A percentile compares a stretch with the other conserved stretches of the same genome.
These are phyloP conservation scores for Cyclotella cryptica DNA, from an alignment of 108 stramenopile genomes.

Conservation along the genomic window DNA sequence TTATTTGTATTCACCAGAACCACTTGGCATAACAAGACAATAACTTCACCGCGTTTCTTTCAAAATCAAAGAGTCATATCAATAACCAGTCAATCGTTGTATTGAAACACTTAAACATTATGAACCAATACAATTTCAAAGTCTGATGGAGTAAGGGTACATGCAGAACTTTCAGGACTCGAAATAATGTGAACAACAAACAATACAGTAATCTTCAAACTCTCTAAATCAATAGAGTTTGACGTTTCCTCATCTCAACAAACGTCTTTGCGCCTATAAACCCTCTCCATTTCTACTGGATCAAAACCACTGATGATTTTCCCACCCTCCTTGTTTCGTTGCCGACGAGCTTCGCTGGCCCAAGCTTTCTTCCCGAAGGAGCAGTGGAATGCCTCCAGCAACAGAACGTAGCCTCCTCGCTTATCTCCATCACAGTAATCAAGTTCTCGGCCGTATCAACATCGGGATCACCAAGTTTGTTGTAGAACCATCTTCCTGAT, in stretches of 20 bases:
- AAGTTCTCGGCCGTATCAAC: constrained; percentile 10
- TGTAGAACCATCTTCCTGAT: constrained; percentile 13
- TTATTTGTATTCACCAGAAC: too few relatives aligned
- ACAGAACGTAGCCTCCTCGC: constrained; percentile 2
- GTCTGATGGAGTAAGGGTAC: too few relatives aligned
- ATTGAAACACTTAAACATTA: too few relatives aligned
- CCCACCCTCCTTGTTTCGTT: not conserved
- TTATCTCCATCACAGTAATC: constrained; percentile 15
- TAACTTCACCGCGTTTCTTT: too few relatives aligned
- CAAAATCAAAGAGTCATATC: too few relatives aligned
- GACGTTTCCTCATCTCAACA: not conserved
- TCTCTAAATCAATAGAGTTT: not conserved
- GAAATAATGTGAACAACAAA: too few relatives aligned
- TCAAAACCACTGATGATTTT: not conserved
- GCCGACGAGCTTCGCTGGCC: too few relatives aligned
- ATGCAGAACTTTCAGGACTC: too few relatives aligned
- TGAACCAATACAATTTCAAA: too few relatives aligned
- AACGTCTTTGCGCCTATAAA: not conserved
- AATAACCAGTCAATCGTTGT: too few relatives aligned
- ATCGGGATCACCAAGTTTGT: constrained; percentile 13
- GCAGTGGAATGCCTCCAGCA: not conserved
- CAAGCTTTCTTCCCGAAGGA: not conserved
- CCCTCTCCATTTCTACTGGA: not conserved
- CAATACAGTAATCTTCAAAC: too few relatives aligned
- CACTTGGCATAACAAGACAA: too few relatives aligned